phyloP scores from a whole-genome alignment of 2,329 filamentous ascomycete genomes.

The Eutypella sp. region DNA sequence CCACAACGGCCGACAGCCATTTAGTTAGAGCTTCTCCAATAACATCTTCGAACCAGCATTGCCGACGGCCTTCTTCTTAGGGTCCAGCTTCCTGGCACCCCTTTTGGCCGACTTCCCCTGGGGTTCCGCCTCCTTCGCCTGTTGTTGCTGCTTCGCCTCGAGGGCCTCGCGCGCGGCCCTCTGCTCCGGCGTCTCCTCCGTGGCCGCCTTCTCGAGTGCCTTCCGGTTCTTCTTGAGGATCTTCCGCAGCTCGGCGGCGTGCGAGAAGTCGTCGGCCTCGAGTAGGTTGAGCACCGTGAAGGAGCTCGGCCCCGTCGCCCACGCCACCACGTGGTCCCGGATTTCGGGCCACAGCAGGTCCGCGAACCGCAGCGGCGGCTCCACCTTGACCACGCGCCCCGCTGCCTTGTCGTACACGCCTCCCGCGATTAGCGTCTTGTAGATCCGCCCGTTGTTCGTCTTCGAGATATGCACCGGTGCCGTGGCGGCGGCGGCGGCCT shows the following conservation, averaged over 20 bases:
- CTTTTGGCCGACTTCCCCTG: slow-evolving; percentile 23
- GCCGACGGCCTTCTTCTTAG: slow-evolving; percentile 42
- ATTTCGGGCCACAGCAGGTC: slow-evolving; percentile 78
- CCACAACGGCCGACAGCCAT: too few species aligned
- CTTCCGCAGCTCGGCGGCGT: slow-evolving; percentile 62
- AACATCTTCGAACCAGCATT: slow-evolving; percentile 60
- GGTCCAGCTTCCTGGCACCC: slow-evolving; percentile 29
- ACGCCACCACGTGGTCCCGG: slow-evolving; percentile 66
- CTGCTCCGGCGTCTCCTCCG: slow-evolving; percentile 51
- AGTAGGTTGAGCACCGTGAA: slow-evolving; percentile 81
- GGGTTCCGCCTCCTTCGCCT: slow-evolving; percentile 30
- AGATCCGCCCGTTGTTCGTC: slow-evolving; percentile 68
- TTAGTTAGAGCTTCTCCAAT: slow-evolving; percentile 45
- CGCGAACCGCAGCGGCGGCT: slow-evolving; percentile 76
- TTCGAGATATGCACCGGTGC: slow-evolving; percentile 52
- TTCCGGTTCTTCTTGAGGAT: slow-evolving; percentile 70
- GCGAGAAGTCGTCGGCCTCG: slow-evolving; percentile 67
- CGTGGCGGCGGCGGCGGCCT: slow-evolving; percentile 17
- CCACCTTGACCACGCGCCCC: slow-evolving; percentile 65
- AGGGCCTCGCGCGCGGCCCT: slow-evolving; percentile 46
- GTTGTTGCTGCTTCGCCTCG: slow-evolving; percentile 44
- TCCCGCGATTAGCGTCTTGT: slow-evolving; percentile 86
- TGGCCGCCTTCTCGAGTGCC: slow-evolving; percentile 62
- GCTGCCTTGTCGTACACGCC: slow-evolving; percentile 75
- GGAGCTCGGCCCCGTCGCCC: slow-evolving; percentile 81